A percentile compares a stretch with the other conserved stretches of the same genome.
Evolutionary conservation across 2,329 filamentous ascomycete species (phyloP).

Genomic region (Diaporthe ilicicola): DNA sequence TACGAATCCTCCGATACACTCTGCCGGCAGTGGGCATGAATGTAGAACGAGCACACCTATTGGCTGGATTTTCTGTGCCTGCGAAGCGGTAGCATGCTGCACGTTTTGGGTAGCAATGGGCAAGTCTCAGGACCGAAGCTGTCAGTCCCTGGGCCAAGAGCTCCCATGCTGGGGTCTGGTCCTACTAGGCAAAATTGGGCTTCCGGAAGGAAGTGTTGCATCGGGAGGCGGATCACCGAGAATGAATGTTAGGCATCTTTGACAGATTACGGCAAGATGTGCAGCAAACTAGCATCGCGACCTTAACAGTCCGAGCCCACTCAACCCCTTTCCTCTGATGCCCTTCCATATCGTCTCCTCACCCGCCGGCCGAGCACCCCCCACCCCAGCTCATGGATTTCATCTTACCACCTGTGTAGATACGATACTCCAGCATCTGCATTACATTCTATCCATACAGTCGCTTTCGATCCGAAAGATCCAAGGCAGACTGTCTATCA

Average conservation of each 20-base stretch:
- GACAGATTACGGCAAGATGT: background rate
- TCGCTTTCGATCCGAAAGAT: conserved; percentile 13
- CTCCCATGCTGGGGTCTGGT: conserved; percentile 15
- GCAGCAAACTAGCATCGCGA: background rate
- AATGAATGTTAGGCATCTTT: background rate
- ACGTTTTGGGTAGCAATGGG: background rate
- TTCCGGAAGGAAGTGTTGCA: conserved; percentile 9
- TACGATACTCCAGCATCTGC: conserved; percentile 3
- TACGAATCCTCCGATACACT: background rate
- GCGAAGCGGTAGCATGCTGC: background rate
- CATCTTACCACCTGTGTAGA: background rate
- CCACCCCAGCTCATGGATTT: conserved; percentile 5
- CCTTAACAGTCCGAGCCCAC: conserved; percentile 14
- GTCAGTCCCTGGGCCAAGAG: conserved; percentile 15
- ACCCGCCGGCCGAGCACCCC: background rate
- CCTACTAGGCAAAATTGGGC: conserved; percentile 26
- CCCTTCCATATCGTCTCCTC: background rate
- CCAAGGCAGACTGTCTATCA: background rate
- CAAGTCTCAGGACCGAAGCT: background rate
- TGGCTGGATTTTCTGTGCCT: background rate
- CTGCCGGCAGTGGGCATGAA: background rate
- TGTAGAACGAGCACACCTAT: background rate
- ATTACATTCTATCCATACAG: background rate
- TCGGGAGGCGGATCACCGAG: background rate
- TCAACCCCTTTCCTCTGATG: conserved; percentile 14